Evolutionary conservation across 148 eudicot genomes (phyloP).

Genomic region (Rheum nobile): DNA sequence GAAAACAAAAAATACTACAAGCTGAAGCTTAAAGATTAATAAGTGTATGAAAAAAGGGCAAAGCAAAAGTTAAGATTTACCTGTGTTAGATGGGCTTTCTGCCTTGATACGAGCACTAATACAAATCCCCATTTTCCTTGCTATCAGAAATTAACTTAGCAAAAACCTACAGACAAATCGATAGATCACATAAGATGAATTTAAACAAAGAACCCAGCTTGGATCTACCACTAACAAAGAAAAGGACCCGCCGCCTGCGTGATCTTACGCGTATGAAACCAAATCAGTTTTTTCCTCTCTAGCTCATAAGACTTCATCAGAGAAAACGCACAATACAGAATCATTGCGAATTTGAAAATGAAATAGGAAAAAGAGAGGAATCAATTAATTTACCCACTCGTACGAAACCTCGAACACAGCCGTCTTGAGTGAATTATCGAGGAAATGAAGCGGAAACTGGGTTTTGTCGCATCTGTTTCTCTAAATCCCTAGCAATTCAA

Average conservation of each 20-base stretch:
- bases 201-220: neutral
- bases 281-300: neutral
- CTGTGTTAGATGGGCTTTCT: constrained; percentile 5
- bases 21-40: neutral
- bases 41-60: neutral
- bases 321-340: neutral
- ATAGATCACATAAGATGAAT: neutral
- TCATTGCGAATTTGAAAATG: neutral
- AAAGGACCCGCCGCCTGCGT: neutral
- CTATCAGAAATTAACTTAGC: neutral
- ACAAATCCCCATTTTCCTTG: constrained; percentile 4
- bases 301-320: neutral
- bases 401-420: neutral
- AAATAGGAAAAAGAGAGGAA: neutral
- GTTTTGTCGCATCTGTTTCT: neutral
- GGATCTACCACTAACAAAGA: neutral
- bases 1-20: neutral
- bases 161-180: neutral
- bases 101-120: constrained; percentile 8
- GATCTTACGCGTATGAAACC: neutral
- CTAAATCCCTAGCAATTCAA: neutral
- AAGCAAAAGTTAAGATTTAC: neutral
- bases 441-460: neutral
- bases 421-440: neutral
- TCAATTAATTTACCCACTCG: neutral